Evolutionary conservation across 1,284 basidiomycete genomes (phyloP), one percentile per base, ranked within the genome.

Genomic region (Chondrostereum purpureum): DNA sequence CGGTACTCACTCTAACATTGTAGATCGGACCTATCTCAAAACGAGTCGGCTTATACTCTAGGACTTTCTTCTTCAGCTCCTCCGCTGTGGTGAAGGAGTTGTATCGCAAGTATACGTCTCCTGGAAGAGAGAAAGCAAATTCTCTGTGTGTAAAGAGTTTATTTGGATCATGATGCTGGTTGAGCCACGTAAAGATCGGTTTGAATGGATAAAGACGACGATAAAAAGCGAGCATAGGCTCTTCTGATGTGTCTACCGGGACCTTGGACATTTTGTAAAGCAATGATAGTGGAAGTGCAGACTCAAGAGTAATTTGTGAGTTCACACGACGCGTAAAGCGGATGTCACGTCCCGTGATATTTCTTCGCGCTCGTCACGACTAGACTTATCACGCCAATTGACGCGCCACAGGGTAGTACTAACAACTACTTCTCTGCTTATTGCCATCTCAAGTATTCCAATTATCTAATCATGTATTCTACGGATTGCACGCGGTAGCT

Each of bases 1-100:
- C 44, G 14, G 24, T 5, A 72, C 86, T 51, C 56, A 93, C 92
- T 60, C 87, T 76, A 6, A 84, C 88, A 46, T 80, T 88, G 66
- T 99, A 99, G 39, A 96, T 79, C 0, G 96, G 91, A 0, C 95
- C 96, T 47, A 99, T 95, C 65, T 99, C 95, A 59, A 99, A 99
- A 58, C 95, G 87, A 34, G 84, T 83, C 0, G 93, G 93, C 53
- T 88, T 92, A 39, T 91, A 69, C 20, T 82, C 65, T 47, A 88
- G 76, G 2, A 93, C 80, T 62, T 97, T 88, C 57, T 89, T 89
- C 69, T 97, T 96, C 59, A 98, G 81, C 47, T 98, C 95, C 5
- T 96, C 92, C 2, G 77, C 75, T 19, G 75, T 82, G 23, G 71
- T 72, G 64, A 96, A 99, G 3, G 91, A 96, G 61, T 96, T 88